A percentile compares a stretch with the other conserved stretches of the same genome.
phyloP scores from a whole-genome alignment of 306 rosid species.

The Mucuna pruriens region DNA sequence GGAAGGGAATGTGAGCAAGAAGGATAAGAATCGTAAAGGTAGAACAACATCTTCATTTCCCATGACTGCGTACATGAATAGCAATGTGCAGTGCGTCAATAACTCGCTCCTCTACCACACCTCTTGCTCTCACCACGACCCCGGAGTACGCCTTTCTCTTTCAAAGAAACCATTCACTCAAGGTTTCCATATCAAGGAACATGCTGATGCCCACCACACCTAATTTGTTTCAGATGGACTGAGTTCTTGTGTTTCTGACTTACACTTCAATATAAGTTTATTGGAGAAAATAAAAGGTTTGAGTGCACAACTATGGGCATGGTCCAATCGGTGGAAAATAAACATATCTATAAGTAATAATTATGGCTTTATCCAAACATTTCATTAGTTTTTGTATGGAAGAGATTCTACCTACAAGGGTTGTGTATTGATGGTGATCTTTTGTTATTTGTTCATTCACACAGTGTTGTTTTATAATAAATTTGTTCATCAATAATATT shows the following conservation, averaged over 20 bases:
- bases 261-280: too few relatives aligned
- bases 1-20: conserved; percentile 44
- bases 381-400: neutral
- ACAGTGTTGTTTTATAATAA: conserved; percentile 3
- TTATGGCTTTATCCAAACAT: neutral
- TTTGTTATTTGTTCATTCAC: conserved; percentile 6
- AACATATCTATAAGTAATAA: conserved; percentile 28
- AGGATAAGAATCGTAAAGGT: conserved; percentile 50
- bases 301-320: neutral
- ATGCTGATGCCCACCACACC: conserved; percentile 19
- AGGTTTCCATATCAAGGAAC: conserved; percentile 52
- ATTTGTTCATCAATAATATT: neutral
- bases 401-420: neutral
- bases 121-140: conserved; percentile 74
- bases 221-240: conserved; percentile 10
- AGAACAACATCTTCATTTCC: conserved; percentile 49
- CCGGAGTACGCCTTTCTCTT: conserved; percentile 79
- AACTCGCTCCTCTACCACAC: conserved; percentile 70
- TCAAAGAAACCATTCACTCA: conserved; percentile 61
- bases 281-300: neutral
- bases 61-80: conserved; percentile 69
- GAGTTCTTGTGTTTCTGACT: conserved; percentile 25
- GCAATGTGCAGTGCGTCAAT: conserved; percentile 89
- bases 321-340: conserved; percentile 35
- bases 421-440: neutral